Conservation (phyloP, 2,329 filamentous ascomycete species). For the Ilyonectria mors-panacis region DNA sequence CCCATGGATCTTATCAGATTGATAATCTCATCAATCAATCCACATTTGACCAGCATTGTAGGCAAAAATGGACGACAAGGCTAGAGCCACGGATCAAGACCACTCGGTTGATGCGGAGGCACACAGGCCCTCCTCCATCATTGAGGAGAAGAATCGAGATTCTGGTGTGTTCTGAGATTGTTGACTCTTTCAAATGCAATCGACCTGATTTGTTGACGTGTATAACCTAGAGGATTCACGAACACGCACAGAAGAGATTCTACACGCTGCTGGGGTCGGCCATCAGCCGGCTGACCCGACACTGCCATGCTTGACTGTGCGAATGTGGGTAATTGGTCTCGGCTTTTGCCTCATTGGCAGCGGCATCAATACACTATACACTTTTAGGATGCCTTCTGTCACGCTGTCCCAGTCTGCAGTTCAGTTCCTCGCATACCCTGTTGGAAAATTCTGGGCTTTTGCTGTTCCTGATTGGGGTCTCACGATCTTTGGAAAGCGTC, state of each 20-base stretch:
- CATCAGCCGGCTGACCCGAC: slow-evolving; percentile 47
- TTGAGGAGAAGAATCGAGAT: too few species aligned
- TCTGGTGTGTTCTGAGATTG: too few species aligned
- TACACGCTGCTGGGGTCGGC: slow-evolving; percentile 51
- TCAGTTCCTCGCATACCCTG: slow-evolving; percentile 61
- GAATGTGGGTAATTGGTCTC: slow-evolving; percentile 58
- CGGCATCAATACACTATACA: slow-evolving; percentile 59
- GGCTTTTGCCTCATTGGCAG: slow-evolving; percentile 55
- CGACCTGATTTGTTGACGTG: background rate
- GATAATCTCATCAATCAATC: too few species aligned
- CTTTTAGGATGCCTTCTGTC: slow-evolving; percentile 53
- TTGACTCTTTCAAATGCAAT: too few species aligned
- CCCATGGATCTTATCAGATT: too few species aligned
- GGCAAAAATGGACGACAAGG: too few species aligned
- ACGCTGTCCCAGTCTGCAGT: slow-evolving; percentile 53
- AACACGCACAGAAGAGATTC: slow-evolving; percentile 43
- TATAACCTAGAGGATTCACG: slow-evolving; percentile 13
- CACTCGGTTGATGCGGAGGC: too few species aligned
- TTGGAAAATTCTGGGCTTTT: slow-evolving; percentile 58
- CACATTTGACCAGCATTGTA: too few species aligned
- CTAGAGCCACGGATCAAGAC: too few species aligned
- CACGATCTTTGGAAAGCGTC: slow-evolving; percentile 41
- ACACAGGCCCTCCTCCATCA: too few species aligned
- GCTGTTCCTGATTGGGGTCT: slow-evolving; percentile 50
- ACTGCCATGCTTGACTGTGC: slow-evolving; percentile 54